phyloP scores from a whole-genome alignment of 208 protist genomes.

The Wallacemonas sp. region DNA sequence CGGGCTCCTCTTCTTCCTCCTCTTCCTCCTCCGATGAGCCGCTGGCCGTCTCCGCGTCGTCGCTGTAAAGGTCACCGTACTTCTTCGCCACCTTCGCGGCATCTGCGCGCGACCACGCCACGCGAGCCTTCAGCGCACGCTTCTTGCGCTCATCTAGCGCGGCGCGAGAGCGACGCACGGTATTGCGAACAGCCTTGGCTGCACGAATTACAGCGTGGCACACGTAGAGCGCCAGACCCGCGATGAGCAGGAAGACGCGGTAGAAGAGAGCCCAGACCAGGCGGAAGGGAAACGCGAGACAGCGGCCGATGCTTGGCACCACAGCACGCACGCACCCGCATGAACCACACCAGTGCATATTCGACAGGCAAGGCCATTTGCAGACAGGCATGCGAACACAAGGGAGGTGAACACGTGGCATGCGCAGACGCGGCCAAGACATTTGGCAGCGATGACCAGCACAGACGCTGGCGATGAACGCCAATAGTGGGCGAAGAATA shows the following conservation, averaged over 20 bases:
- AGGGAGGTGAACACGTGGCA: too few relatives aligned
- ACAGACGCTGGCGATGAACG: neutral
- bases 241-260: neutral
- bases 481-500: slow-evolving; percentile 41
- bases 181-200: neutral
- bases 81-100: slow-evolving; percentile 12
- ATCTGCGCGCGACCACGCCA: slow-evolving; percentile 6
- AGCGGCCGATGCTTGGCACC: neutral
- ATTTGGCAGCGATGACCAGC: neutral
- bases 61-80: slow-evolving; percentile 3
- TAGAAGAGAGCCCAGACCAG: slow-evolving; percentile 10
- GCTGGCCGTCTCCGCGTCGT: neutral
- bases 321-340: neutral
- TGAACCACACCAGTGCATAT: neutral
- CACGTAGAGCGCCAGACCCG: neutral
- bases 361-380: neutral
- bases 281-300: neutral
- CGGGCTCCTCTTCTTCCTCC: neutral
- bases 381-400: too few relatives aligned
- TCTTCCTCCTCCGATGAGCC: neutral
- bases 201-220: neutral
- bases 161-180: neutral
- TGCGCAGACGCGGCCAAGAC: too few relatives aligned
- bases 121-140: neutral
- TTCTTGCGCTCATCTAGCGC: neutral